Base-by-base conservation (phyloP, 495 filamentous ascomycete species). In the Lophiostoma macrostomum region DNA sequence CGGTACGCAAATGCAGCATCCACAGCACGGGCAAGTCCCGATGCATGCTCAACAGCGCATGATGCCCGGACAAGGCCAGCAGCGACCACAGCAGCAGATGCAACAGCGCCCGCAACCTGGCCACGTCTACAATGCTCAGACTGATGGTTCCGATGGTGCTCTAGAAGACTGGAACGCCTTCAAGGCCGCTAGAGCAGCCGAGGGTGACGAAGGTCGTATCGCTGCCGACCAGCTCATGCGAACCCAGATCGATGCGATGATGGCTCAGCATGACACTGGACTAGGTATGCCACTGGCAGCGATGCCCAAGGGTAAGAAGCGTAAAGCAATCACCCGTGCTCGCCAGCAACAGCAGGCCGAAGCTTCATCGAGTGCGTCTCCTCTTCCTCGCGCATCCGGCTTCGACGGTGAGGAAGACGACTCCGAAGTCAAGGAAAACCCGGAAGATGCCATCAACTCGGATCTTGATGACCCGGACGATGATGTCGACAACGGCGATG, bases 391-490 rank as follows among this genome's bases (percentile, higher is more conserved):
- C 28, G 55, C 64, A 41, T 65, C 73, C 18, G 87, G 90, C 59
- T 67, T 80, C 42, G 91, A 96, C 66, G 90, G 87, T 22, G 67
- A 65, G 75, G 71, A 74, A 19, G 66, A 73, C 5, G 82, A 85
- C 53, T 84, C 88, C 23, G 80, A 87, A 24, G 83, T 84, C 23
- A 62, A 65, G 12, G 91, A 53, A 27, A 24, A 53, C 16, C 49
- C 49, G 57, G 90, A 94, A 58, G 90, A 98, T 69, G 93, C 93
- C 0, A 99, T 99, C 73, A 99, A 99, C 67, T 97, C 94, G 0
- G 93, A 97, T 64, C 82, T 99, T 2, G 93, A 98, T 65, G 93
- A 99, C 63, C 83, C 93, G 0, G 90, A 95, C 50, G 93, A 98
- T 41, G 81, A 85, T 12, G 71, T 82, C 10, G 83, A 85, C 38